Evolutionary conservation across 345 rosid genomes (phyloP).

Genomic region (Acer campestre): DNA sequence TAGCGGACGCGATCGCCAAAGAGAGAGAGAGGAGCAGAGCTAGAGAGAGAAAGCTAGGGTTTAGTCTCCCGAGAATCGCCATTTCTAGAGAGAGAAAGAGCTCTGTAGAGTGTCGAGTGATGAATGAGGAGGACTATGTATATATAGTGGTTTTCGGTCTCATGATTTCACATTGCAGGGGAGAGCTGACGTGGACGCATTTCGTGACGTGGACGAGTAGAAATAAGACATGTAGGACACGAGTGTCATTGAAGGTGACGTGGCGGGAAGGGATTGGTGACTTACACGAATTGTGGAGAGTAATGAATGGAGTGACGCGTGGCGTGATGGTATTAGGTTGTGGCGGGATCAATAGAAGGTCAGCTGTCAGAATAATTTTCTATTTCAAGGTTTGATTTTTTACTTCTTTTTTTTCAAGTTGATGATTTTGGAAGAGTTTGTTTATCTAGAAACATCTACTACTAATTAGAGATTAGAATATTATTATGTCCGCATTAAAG

Average conservation of each 20-base stretch:
- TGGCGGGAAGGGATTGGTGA: slow-evolving; percentile 43
- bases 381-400: neutral
- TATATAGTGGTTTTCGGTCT: slow-evolving; percentile 21
- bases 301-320: slow-evolving; percentile 11
- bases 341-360: no score
- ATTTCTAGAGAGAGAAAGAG: slow-evolving; percentile 15
- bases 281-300: slow-evolving; percentile 15
- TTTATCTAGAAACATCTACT: neutral
- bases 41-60: slow-evolving; percentile 38
- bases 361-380: slow-evolving; percentile 1
- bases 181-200: slow-evolving; percentile 22
- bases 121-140: neutral
- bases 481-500: neutral
- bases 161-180: neutral
- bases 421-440: neutral
- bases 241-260: slow-evolving; percentile 40
- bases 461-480: neutral
- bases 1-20: slow-evolving; percentile 62
- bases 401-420: neutral
- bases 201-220: slow-evolving; percentile 23
- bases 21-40: slow-evolving; percentile 34
- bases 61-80: slow-evolving; percentile 6
- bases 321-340: neutral
- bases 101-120: slow-evolving; percentile 13
- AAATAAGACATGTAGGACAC: neutral